Conservation (phyloP, 179 eudicot species). For the Silene vulgaris region DNA sequence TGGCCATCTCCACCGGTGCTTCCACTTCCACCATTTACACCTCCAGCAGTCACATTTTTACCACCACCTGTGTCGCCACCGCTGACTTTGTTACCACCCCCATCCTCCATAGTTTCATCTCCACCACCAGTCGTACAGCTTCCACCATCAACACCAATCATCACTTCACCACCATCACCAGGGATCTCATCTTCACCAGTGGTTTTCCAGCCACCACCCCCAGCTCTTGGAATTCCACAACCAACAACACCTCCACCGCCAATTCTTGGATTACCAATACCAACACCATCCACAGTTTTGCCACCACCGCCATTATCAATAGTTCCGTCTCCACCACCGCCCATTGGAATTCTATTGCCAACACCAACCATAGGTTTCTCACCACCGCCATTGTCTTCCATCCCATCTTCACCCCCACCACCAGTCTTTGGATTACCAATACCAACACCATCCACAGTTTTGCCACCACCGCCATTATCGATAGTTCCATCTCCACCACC, state of each 20-base stretch:
- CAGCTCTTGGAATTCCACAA: conserved; percentile 13
- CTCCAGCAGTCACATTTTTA: conserved; percentile 7
- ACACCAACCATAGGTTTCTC: neutral
- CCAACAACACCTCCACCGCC: conserved; percentile 2
- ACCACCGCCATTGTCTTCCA: neutral
- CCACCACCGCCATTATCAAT: neutral
- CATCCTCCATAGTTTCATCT: conserved; percentile 6
- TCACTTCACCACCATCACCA: conserved; percentile 15
- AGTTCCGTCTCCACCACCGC: conserved; percentile 6
- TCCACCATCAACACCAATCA: conserved; percentile 21
- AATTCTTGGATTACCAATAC: neutral
- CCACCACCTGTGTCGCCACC: conserved; percentile 10
- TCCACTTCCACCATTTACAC: conserved; percentile 9
- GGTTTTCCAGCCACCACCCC: conserved; percentile 10
- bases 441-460: conserved; percentile 6
- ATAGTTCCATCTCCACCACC: conserved; percentile 1
- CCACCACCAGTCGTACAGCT: conserved; percentile 20
- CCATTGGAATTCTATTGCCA: conserved; percentile 3
- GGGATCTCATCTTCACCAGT: conserved; percentile 20
- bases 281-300: conserved; percentile 9
- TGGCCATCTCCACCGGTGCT: conserved; percentile 12
- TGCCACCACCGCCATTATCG: conserved; percentile 9
- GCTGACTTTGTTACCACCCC: conserved; percentile 19
- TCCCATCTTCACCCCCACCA: conserved; percentile 6
- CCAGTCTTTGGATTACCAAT: neutral